Percentiles rank a stretch among this genome's conserved stretches.
phyloP scores from a whole-genome alignment of 345 rosid genomes.

The Balakata baccata region DNA sequence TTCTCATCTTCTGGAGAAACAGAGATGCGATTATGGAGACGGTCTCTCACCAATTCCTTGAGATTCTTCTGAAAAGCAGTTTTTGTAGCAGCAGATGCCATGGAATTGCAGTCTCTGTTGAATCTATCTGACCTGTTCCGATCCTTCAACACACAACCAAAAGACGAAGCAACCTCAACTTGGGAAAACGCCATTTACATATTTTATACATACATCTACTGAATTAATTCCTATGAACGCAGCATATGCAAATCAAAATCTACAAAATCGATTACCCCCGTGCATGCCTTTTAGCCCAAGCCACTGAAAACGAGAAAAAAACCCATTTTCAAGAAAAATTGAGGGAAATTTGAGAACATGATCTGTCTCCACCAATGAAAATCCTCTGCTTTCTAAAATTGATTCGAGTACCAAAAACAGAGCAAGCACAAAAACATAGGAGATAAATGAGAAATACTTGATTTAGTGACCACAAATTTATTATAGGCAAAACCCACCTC shows the following conservation, averaged over 20 bases:
- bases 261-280: neutral
- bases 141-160: slow-evolving; percentile 61
- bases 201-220: neutral
- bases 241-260: neutral
- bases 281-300: neutral
- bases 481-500: too few relatives aligned
- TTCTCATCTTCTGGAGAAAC: slow-evolving; percentile 28
- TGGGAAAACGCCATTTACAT: slow-evolving; percentile 62
- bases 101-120: slow-evolving; percentile 37
- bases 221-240: neutral
- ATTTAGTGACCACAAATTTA: neutral
- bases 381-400: slow-evolving; percentile 3
- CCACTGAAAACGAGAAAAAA: neutral
- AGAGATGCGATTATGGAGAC: slow-evolving; percentile 38
- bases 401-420: neutral
- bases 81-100: slow-evolving; percentile 26
- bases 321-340: slow-evolving; percentile 5
- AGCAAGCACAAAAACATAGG: neutral
- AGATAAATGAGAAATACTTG: neutral
- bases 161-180: slow-evolving; percentile 57
- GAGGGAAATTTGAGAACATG: neutral
- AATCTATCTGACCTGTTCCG: slow-evolving; percentile 44
- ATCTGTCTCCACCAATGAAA: neutral
- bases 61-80: slow-evolving; percentile 58
- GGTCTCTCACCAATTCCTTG: slow-evolving; percentile 59